These are phyloP conservation scores for Suillus subluteus DNA, from an alignment of 768 basidiomycete species.

Conservation along the genomic window DNA sequence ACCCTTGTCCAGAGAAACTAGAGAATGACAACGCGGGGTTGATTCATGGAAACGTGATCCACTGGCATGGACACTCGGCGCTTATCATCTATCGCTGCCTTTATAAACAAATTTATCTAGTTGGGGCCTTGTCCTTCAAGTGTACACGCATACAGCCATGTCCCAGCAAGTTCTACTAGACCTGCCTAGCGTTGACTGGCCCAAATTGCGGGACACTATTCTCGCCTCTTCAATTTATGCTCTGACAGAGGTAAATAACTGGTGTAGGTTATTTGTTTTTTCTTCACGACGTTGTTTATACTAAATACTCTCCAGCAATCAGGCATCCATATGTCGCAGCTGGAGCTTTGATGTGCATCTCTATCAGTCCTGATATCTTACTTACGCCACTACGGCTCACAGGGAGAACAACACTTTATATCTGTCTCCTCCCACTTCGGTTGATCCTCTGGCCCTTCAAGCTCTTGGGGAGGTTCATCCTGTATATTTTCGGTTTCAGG, in stretches of 20 bases:
- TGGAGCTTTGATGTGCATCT: conserved; percentile 1
- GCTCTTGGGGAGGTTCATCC: not conserved
- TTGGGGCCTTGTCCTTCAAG: not conserved
- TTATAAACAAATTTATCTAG: not conserved
- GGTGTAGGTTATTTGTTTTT: conserved; percentile 1
- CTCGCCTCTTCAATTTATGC: conserved; percentile 3
- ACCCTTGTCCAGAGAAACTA: not conserved
- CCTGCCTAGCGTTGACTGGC: not conserved
- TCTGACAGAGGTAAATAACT: not conserved
- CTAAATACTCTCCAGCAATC: conserved; percentile 1
- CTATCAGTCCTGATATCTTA: conserved; percentile 4
- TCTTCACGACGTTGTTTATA: not conserved
- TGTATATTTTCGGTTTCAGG: conserved; percentile 12
- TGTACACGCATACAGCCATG: not conserved
- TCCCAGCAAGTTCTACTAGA: not conserved
- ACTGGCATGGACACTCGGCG: not conserved
- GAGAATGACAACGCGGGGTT: not conserved
- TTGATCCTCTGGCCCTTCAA: conserved; percentile 10
- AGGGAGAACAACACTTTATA: not conserved
- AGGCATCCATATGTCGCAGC: conserved; percentile 6
- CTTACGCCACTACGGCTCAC: conserved; percentile 4
- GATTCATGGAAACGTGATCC: not conserved
- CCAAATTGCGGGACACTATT: not conserved
- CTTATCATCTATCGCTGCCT: too few species aligned
- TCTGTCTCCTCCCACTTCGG: not conserved